Evolutionary conservation across 371 early-diverging fungal genomes (phyloP).

Genomic region (Mortierella sp.): DNA sequence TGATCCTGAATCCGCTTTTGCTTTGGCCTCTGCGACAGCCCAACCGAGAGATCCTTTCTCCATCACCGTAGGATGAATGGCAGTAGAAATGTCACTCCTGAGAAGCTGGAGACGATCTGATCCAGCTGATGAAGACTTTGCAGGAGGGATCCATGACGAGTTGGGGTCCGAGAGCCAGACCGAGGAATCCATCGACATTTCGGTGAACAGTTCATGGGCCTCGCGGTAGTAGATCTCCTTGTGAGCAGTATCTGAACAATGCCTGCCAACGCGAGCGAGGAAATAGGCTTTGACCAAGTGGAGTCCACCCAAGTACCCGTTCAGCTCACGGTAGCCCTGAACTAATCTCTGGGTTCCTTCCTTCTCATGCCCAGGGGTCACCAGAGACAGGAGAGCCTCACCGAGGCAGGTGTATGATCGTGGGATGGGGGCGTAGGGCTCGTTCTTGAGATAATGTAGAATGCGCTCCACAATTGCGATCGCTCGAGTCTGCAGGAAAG

Average conservation of each 20-base stretch:
- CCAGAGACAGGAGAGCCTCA: constrained; percentile 25
- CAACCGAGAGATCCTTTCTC: constrained; percentile 21
- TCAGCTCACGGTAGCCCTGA: constrained; percentile 19
- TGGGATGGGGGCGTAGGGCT: constrained; percentile 21
- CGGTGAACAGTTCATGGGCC: constrained; percentile 26
- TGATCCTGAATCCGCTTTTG: background rate
- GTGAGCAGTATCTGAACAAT: constrained; percentile 8
- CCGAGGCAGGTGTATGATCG: constrained; percentile 17
- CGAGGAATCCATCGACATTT: constrained; percentile 36
- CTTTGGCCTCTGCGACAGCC: constrained; percentile 17
- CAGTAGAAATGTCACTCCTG: constrained; percentile 9
- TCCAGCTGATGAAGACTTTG: background rate
- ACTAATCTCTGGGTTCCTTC: constrained; percentile 29
- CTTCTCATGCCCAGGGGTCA: constrained; percentile 15
- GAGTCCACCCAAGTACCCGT: constrained; percentile 21
- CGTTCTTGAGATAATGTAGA: constrained; percentile 26
- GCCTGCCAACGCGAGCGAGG: constrained; percentile 31
- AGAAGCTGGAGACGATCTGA: background rate
- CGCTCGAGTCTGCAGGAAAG: background rate
- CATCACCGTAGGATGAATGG: background rate
- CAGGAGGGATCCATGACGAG: constrained; percentile 14
- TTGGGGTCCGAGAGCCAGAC: constrained; percentile 37
- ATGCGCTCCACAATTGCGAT: background rate
- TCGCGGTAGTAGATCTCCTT: constrained; percentile 24
- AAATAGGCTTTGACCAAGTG: constrained; percentile 41